A percentile compares a stretch with the other conserved stretches of the same genome.
phyloP scores from a whole-genome alignment of 1,139 yeast species.

The Candida frijolesensis region DNA sequence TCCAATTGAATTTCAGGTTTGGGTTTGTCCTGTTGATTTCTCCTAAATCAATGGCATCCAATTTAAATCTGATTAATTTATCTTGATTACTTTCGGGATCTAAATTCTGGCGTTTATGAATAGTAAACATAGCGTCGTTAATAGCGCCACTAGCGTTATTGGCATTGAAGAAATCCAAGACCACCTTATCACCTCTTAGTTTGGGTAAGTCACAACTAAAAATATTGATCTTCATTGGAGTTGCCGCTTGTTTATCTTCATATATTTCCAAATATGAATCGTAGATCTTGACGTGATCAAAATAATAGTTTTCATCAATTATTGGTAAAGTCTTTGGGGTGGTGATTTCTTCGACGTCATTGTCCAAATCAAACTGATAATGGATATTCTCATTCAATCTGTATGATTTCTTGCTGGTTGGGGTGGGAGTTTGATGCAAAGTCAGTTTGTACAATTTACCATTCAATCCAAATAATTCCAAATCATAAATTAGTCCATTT shows the following conservation, averaged over 20 bases:
- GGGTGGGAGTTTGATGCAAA: background rate
- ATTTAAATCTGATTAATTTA: slow-evolving; percentile 59
- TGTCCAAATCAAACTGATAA: slow-evolving; percentile 35
- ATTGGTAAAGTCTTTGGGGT: slow-evolving; percentile 13
- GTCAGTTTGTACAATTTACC: slow-evolving; percentile 46
- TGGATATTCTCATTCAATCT: slow-evolving; percentile 27
- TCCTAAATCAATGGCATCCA: slow-evolving; percentile 64
- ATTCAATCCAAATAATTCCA: slow-evolving; percentile 62
- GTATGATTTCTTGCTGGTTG: slow-evolving; percentile 14
- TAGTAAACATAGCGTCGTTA: slow-evolving; percentile 72
- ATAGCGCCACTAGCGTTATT: slow-evolving; percentile 71
- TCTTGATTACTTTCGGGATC: slow-evolving; percentile 30
- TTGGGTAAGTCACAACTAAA: slow-evolving; percentile 68
- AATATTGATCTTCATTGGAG: slow-evolving; percentile 54
- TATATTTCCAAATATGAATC: slow-evolving; percentile 56
- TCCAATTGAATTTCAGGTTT: slow-evolving; percentile 60
- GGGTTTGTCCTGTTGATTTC: slow-evolving; percentile 38
- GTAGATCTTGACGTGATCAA: slow-evolving; percentile 53
- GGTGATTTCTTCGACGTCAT: slow-evolving; percentile 22
- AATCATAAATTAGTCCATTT: slow-evolving; percentile 62
- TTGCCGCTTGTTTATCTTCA: slow-evolving; percentile 23
- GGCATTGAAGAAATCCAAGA: slow-evolving; percentile 70
- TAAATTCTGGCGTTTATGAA: slow-evolving; percentile 55
- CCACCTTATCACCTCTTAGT: slow-evolving; percentile 57
- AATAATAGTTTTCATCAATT: slow-evolving; percentile 45